A percentile compares a stretch with the other conserved stretches of the same genome.
Conservation (phyloP, 1,284 basidiomycete species). For the Irpex sp. region DNA sequence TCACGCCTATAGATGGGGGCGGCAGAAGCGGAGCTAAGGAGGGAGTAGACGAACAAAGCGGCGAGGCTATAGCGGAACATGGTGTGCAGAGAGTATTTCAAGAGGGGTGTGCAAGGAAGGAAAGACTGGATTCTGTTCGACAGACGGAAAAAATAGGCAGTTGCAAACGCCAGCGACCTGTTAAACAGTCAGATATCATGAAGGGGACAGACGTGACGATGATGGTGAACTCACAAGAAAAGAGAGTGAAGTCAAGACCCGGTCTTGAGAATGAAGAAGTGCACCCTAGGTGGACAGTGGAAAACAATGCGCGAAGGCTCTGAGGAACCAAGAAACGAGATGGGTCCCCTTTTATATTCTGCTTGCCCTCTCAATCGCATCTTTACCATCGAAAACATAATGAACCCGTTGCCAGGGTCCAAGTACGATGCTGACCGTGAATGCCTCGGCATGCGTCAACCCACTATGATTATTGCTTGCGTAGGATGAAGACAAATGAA, state of each 20-base stretch:
- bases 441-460: background rate
- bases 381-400: background rate
- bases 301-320: slow-evolving; percentile 3
- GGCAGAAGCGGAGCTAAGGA: slow-evolving; percentile 35
- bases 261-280: slow-evolving; percentile 1
- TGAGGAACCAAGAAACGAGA: background rate
- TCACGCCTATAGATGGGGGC: slow-evolving; percentile 49
- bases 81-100: slow-evolving; percentile 18
- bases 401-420: background rate
- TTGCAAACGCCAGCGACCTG: slow-evolving; percentile 24
- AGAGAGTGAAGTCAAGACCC: slow-evolving; percentile 1
- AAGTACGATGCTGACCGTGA: background rate
- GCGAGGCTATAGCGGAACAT: slow-evolving; percentile 44
- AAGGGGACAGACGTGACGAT: background rate
- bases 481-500: background rate
- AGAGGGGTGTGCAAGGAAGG: slow-evolving; percentile 12
- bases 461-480: background rate
- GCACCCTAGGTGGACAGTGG: slow-evolving; percentile 1
- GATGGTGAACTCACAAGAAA: background rate
- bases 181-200: background rate
- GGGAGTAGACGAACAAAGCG: slow-evolving; percentile 34
- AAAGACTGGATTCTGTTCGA: slow-evolving; percentile 7
- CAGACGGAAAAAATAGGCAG: slow-evolving; percentile 7
- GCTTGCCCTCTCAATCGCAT: background rate
- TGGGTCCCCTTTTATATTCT: background rate